Conservation (phyloP, 352 stramenopile species). For the Blastocystis sp. region DNA sequence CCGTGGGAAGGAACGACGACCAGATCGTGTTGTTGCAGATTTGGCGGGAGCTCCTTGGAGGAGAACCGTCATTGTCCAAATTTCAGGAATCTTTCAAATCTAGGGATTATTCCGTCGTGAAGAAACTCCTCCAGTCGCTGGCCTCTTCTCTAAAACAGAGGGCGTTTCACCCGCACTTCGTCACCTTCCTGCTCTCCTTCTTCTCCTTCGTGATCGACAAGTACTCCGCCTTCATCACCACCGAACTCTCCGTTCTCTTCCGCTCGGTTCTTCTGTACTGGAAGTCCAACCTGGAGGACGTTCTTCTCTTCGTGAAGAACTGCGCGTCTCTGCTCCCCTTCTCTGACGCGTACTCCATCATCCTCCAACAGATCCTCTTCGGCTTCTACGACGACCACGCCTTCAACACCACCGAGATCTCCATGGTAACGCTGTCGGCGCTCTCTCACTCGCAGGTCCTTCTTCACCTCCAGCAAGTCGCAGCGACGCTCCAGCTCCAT, state of each 20-base stretch:
- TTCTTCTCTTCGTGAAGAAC: constrained; percentile 18
- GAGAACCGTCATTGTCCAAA: background rate
- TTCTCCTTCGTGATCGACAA: background rate
- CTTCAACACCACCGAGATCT: background rate
- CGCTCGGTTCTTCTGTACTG: constrained; percentile 1
- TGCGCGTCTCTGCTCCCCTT: constrained; percentile 7
- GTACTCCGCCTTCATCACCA: background rate
- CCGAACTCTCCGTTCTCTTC: background rate
- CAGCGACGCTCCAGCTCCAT: background rate
- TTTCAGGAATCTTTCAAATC: background rate
- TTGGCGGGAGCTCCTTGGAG: background rate
- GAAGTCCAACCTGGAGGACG: constrained; percentile 28
- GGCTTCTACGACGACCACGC: constrained; percentile 23
- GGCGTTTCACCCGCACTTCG: background rate
- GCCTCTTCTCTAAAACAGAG: background rate
- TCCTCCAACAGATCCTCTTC: constrained; percentile 32
- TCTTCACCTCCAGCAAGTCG: constrained; percentile 17
- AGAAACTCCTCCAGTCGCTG: background rate
- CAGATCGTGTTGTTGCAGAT: background rate
- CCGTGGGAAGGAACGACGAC: background rate
- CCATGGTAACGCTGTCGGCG: background rate
- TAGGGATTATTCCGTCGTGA: background rate
- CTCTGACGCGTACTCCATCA: background rate
- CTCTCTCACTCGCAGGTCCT: constrained; percentile 6
- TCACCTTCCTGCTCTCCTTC: background rate